Evolutionary conservation across 352 stramenopile genomes (phyloP).

Genomic region (Pythium coloratum): DNA sequence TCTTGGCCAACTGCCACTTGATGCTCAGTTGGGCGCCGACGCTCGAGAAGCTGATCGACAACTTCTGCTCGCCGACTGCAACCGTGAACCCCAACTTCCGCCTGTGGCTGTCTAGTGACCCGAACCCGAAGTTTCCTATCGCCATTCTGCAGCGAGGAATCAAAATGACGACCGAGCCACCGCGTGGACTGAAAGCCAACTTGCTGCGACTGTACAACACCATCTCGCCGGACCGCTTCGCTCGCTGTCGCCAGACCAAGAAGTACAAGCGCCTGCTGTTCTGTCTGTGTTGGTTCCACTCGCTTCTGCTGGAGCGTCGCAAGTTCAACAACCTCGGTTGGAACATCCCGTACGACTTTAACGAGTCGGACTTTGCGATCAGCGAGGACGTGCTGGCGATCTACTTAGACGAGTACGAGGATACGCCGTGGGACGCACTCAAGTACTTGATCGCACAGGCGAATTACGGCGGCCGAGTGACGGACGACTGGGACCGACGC

Average conservation of each 20-base stretch:
- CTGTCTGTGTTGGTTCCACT: constrained; percentile 96
- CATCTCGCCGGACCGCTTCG: constrained; percentile 85
- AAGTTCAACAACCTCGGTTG: constrained; percentile 97
- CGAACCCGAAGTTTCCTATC: constrained; percentile 95
- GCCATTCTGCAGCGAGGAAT: constrained; percentile 93
- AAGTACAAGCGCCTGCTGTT: constrained; percentile 95
- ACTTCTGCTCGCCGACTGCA: constrained; percentile 61
- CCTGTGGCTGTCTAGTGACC: constrained; percentile 93
- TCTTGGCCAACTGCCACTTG: constrained; percentile 96
- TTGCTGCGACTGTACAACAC: constrained; percentile 94
- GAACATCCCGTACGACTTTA: constrained; percentile 98
- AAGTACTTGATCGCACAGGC: constrained; percentile 96
- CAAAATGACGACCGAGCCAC: constrained; percentile 97
- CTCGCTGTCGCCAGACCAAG: constrained; percentile 72
- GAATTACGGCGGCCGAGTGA: constrained; percentile 96
- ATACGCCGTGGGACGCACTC: constrained; percentile 92
- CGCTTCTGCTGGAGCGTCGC: constrained; percentile 92
- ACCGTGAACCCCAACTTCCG: constrained; percentile 89
- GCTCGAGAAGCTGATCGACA: constrained; percentile 94
- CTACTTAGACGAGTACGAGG: constrained; percentile 93
- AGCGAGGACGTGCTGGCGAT: constrained; percentile 95
- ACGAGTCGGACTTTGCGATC: constrained; percentile 96
- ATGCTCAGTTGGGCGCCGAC: constrained; percentile 95
- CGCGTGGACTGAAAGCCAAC: constrained; percentile 91
- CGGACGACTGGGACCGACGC: constrained; percentile 95